Conservation (phyloP, 768 basidiomycete genomes). For the Suillus sp. region DNA sequence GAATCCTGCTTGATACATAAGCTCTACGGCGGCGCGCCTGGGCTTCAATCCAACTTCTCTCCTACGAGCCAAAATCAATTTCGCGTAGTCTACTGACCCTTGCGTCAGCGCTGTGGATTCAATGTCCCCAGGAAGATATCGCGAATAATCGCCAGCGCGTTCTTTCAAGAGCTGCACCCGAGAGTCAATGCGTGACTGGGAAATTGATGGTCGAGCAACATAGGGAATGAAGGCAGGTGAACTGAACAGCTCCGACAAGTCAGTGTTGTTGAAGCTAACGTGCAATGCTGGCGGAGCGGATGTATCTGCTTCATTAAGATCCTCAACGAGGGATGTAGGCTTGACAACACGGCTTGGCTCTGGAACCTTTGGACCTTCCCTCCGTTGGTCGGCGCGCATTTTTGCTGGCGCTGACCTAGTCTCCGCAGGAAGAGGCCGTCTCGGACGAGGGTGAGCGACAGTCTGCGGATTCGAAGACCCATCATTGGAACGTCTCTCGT, state of each 20-base stretch:
- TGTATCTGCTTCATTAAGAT: background rate
- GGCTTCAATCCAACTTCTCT: slow-evolving; percentile 43
- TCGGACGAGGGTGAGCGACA: background rate
- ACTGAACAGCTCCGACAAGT: slow-evolving; percentile 12
- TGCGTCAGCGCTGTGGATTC: slow-evolving; percentile 35
- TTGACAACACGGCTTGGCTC: background rate
- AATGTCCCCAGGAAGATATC: slow-evolving; percentile 38
- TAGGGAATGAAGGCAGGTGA: slow-evolving; percentile 12
- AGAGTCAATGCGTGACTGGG: slow-evolving; percentile 4
- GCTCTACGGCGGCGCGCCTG: slow-evolving; percentile 41
- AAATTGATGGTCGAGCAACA: slow-evolving; percentile 1
- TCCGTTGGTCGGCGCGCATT: background rate
- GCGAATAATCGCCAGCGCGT: slow-evolving; percentile 53
- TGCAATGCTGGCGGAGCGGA: background rate
- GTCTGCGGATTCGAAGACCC: background rate
- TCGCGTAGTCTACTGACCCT: slow-evolving; percentile 47
- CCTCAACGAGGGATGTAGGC: background rate
- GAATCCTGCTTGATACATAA: slow-evolving; percentile 32
- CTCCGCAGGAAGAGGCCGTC: background rate
- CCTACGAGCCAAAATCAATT: slow-evolving; percentile 44
- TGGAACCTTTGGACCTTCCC: background rate
- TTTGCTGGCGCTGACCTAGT: background rate
- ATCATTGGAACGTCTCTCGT: background rate
- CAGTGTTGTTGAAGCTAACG: slow-evolving; percentile 5
- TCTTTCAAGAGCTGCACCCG: slow-evolving; percentile 38